Base-by-base conservation (phyloP, 108 stramenopile species). In the Nitzschia sp. region DNA sequence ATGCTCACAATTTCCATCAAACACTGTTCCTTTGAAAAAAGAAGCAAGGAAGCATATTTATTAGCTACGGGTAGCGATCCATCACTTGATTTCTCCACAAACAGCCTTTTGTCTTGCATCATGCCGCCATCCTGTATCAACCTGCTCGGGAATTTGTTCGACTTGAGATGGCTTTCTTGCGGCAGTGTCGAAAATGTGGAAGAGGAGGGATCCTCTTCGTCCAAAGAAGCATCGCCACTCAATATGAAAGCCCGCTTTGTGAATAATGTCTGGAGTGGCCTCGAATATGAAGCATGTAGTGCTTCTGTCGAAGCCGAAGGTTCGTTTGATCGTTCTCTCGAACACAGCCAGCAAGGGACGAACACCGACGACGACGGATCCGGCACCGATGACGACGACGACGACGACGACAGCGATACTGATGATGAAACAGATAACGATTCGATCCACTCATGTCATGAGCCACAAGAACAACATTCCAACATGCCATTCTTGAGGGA, bases 141-240 rank as follows among this genome's bases (percentile, higher is more conserved):
- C n/a, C n/a, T n/a, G n/a, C n/a, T n/a, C n/a, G n/a, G n/a, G n/a
- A 41, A 61, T 22, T 44, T 61, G 21, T 41, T 61, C n/a, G 60
- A 61, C 41, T 61, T 61, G 22, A 41, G 38, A 0, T 61, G 60
- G 60, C 32, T 61, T 41, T n/a, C n/a, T n/a, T 61, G 60, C 45
- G 60, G 60, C 5, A 61, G 41, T 61, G n/a, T 61, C n/a, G 26
- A 61, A 22, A 19, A 19, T 45, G 32, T 50, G 38, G 38, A 13
- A 11, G 38, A 41, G 13, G 38, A 41, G 13, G 11, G 11, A 6
- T 13, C 38, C 4, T 21, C 48, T 22, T 50, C 38, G 38, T n/a
- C n/a, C n/a, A n/a, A n/a, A n/a, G 38, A 41, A 41, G 13, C 38
- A 13, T 9, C 48, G 9, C 19, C 48, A 21, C 4, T 50, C 13